Evolutionary conservation across 1,139 yeast genomes (phyloP).

Genomic region (Debaryomyces robertsiae): DNA sequence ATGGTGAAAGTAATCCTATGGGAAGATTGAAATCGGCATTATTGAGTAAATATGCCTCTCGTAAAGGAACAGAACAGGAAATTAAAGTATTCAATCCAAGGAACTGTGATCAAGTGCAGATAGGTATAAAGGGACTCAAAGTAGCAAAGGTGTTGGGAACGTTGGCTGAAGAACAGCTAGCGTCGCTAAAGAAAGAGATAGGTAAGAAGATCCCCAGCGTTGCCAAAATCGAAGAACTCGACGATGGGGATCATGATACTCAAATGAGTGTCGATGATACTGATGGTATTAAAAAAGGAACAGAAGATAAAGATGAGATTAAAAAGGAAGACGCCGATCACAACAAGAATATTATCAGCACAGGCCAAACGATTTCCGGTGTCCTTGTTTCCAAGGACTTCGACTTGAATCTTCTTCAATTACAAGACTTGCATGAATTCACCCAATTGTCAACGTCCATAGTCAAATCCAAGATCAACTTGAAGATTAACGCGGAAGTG

Average conservation of each 20-base stretch:
- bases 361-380: conserved; percentile 67
- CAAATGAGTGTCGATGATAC: conserved; percentile 17
- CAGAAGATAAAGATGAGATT: conserved; percentile 15
- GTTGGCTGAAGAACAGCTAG: conserved; percentile 60
- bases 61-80: conserved; percentile 86
- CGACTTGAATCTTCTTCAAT: conserved; percentile 77
- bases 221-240: conserved; percentile 16
- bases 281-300: conserved; percentile 13
- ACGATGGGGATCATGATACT: conserved; percentile 15
- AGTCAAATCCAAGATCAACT: conserved; percentile 76
- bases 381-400: conserved; percentile 90
- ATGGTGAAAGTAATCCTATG: conserved; percentile 98
- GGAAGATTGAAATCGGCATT: conserved; percentile 94
- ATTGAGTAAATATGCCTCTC: conserved; percentile 77
- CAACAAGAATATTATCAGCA: conserved; percentile 21
- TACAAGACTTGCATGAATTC: conserved; percentile 86
- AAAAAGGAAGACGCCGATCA: conserved; percentile 19
- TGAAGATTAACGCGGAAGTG: conserved; percentile 78
- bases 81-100: conserved; percentile 92
- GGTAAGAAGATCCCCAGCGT: conserved; percentile 23
- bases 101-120: conserved; percentile 78
- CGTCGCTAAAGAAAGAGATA: conserved; percentile 33
- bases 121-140: conserved; percentile 81
- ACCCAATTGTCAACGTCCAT: conserved; percentile 86
- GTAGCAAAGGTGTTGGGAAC: conserved; percentile 84